These are phyloP conservation scores for Thraustochytrium sp. DNA, from an alignment of 352 stramenopile genomes.

Conservation along the genomic window DNA sequence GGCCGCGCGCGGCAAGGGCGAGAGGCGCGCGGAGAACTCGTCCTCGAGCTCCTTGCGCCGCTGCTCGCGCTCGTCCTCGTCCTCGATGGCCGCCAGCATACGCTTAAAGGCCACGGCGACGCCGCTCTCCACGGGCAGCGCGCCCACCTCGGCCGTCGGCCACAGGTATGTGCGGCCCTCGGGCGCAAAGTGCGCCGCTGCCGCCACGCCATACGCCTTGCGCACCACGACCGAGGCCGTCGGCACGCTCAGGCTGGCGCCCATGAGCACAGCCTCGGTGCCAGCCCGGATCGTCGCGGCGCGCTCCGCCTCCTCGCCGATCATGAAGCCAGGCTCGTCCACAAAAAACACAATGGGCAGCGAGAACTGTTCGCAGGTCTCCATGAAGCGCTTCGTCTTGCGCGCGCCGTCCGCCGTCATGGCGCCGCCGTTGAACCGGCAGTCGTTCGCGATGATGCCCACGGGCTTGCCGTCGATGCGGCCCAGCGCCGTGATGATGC, in stretches of 20 bases:
- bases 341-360: conserved; percentile 45
- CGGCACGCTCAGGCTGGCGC: conserved; percentile 5
- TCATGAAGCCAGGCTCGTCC: conserved; percentile 44
- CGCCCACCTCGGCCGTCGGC: neutral
- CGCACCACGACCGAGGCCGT: conserved; percentile 33
- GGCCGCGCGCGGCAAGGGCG: neutral
- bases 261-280: conserved; percentile 1
- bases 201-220: conserved; percentile 42
- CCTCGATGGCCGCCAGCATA: neutral
- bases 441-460: conserved; percentile 41
- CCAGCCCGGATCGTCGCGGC: conserved; percentile 23
- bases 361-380: conserved; percentile 28
- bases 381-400: conserved; percentile 42
- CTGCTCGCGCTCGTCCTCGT: neutral
- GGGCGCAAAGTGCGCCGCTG: neutral
- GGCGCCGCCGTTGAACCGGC: conserved; percentile 26
- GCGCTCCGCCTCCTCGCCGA: conserved; percentile 34
- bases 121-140: neutral
- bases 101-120: conserved; percentile 11
- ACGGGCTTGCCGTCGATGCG: conserved; percentile 33
- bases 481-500: conserved; percentile 35
- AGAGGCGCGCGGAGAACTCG: neutral
- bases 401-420: conserved; percentile 34
- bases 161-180: neutral
- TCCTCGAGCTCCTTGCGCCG: conserved; percentile 9